Evolutionary conservation across 2,329 filamentous ascomycete genomes (phyloP), one percentile per base, ranked within the genome.

Genomic region (Biscogniauxia mediterranea): DNA sequence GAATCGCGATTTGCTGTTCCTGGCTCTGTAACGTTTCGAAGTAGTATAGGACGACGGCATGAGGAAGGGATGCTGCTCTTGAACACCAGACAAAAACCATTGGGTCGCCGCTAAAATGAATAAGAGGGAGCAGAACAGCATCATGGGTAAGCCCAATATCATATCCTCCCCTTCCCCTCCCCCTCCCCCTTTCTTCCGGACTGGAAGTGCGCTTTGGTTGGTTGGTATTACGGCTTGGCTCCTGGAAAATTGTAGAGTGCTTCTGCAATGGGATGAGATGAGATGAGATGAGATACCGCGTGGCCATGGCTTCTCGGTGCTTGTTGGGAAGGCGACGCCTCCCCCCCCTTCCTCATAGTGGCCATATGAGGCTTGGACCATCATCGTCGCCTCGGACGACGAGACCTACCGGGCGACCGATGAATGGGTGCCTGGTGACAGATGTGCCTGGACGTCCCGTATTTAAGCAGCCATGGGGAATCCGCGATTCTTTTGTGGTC

Each of bases 111-210:
- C 11, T 6, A 67, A 58, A 9, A 71, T 71, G 70, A 71, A 70
- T 60, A 57, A 67, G 61, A 70, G 62, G 52, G 67, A 73, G n/a
- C 64, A 66, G 52, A 66, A 67, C 13, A 70, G 56, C 21, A 61
- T 73, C n/a, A 57, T 71, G 61, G 70, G 70, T 73, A 69, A 68
- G 69, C 66, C 26, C 4, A 46, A 20, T 38, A 20, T 20, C 54
- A 7, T 26, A 5, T 52, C 56, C 25, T 52, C 17, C 20, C 9
- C 28, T 19, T 52, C 32, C 55, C 5, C 20, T 8, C 21, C 53
- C 13, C 38, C 32, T n/a, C 9, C 11, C 28, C 28, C 28, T 13
- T 32, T 32, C 26, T 4, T 28, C 26, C 7, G 28, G 3, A 9
- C 7, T 32, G 28, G 7, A 1, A 9, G 28, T 32, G 5, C 6